phyloP scores from a whole-genome alignment of 352 stramenopile genomes.

The Pythium rishiriense region DNA sequence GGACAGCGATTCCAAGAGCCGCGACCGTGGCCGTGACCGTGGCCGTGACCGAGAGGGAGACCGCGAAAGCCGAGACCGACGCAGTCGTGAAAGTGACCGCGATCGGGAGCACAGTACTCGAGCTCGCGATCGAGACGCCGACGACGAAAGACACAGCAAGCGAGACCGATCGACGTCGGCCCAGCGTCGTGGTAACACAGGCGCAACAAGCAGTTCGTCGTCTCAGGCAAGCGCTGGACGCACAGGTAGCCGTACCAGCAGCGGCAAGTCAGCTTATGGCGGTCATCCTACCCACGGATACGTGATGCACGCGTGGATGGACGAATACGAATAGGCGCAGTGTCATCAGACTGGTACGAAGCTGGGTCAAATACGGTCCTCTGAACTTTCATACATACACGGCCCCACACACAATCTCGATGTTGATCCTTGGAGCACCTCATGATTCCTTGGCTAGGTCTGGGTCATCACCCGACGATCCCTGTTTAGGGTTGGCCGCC shows the following conservation, averaged over 20 bases:
- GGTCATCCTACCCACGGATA: slow-evolving; percentile 40
- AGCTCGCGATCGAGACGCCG: slow-evolving; percentile 17
- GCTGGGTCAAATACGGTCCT: not conserved
- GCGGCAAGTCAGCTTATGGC: slow-evolving; percentile 7
- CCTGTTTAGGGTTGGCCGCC: not conserved
- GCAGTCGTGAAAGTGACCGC: slow-evolving; percentile 3
- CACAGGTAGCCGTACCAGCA: slow-evolving; percentile 5
- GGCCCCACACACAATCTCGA: not conserved
- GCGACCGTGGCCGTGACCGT: slow-evolving; percentile 30
- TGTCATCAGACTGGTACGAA: not conserved
- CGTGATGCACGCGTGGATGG: slow-evolving; percentile 72
- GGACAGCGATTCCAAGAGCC: slow-evolving; percentile 21
- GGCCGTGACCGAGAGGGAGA: slow-evolving; percentile 34
- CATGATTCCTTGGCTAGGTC: not conserved
- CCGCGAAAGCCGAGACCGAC: slow-evolving; percentile 15
- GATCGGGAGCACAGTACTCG: slow-evolving; percentile 23
- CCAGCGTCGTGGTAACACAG: slow-evolving; percentile 23
- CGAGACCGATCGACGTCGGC: slow-evolving; percentile 23
- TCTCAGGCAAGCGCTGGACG: slow-evolving; percentile 12
- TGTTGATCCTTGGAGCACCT: not conserved
- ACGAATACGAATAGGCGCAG: slow-evolving; percentile 34
- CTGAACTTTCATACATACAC: slow-evolving; percentile 8
- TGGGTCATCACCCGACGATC: not conserved
- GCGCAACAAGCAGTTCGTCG: slow-evolving; percentile 1
- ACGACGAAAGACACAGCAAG: slow-evolving; percentile 24